These are phyloP conservation scores for Leishmania amazonensis DNA, from an alignment of 208 protist genomes.

Conservation along the genomic window DNA sequence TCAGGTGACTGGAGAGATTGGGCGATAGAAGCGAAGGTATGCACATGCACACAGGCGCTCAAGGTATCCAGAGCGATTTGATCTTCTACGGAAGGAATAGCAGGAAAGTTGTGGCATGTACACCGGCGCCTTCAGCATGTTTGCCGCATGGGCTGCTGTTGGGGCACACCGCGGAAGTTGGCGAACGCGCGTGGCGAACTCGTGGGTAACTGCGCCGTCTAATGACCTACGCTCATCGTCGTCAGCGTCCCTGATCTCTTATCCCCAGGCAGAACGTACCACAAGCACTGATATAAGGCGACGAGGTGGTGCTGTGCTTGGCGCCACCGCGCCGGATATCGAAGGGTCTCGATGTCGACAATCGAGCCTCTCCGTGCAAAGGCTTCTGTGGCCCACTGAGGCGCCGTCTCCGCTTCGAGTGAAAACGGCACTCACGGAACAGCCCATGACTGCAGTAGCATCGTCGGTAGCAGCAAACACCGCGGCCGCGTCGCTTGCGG, in stretches of 20 bases:
- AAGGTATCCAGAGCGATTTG: neutral
- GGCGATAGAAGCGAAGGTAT: neutral
- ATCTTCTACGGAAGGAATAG: neutral
- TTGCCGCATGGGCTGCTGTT: neutral
- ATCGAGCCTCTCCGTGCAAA: neutral
- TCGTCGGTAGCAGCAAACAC: too few relatives aligned
- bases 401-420: neutral
- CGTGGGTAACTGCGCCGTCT: neutral
- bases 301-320: neutral
- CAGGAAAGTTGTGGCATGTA: neutral
- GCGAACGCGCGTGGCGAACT: neutral
- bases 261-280: neutral
- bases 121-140: neutral
- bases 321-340: neutral
- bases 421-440: neutral
- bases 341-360: neutral
- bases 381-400: neutral
- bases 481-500: neutral
- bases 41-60: neutral
- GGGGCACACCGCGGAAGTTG: neutral
- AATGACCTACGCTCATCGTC: neutral
- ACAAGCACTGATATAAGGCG: neutral
- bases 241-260: neutral
- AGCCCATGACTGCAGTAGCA: neutral
- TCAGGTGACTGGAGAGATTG: neutral